phyloP scores from a whole-genome alignment of 1,284 basidiomycete species.

The Peniophora sp. region DNA sequence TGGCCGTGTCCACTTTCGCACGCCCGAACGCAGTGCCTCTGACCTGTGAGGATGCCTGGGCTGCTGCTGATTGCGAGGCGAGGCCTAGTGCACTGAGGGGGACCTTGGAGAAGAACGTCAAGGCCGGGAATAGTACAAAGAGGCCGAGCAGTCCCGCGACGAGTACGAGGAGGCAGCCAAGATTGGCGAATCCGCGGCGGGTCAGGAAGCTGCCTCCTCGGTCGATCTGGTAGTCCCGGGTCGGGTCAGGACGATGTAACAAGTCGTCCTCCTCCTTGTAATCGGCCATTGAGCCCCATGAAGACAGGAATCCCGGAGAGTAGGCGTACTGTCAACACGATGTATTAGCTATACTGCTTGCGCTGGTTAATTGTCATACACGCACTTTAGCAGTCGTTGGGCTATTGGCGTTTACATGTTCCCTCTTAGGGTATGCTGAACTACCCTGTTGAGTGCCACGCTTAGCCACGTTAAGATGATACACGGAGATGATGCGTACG shows the following conservation, averaged over 20 bases:
- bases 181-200: conserved; percentile 61
- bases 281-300: conserved; percentile 53
- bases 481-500: too few relatives aligned
- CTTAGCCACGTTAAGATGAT: too few relatives aligned
- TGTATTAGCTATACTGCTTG: too few relatives aligned
- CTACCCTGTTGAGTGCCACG: too few relatives aligned
- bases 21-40: background rate
- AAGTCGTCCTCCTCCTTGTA: conserved; percentile 59
- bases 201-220: conserved; percentile 62
- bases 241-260: conserved; percentile 71
- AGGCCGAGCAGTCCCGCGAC: conserved; percentile 53
- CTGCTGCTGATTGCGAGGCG: background rate
- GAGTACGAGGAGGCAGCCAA: conserved; percentile 70
- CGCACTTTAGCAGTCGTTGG: too few relatives aligned
- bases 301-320: conserved; percentile 15
- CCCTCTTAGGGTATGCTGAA: too few relatives aligned
- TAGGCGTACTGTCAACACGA: too few relatives aligned
- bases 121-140: conserved; percentile 29
- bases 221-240: conserved; percentile 57
- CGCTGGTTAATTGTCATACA: too few relatives aligned
- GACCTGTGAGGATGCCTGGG: background rate
- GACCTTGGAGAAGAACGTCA: conserved; percentile 7
- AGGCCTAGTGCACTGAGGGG: background rate
- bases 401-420: too few relatives aligned
- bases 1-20: conserved; percentile 68